Evolutionary conservation across 805 yeast species (phyloP).

Genomic region (Yarrowia sp.): DNA sequence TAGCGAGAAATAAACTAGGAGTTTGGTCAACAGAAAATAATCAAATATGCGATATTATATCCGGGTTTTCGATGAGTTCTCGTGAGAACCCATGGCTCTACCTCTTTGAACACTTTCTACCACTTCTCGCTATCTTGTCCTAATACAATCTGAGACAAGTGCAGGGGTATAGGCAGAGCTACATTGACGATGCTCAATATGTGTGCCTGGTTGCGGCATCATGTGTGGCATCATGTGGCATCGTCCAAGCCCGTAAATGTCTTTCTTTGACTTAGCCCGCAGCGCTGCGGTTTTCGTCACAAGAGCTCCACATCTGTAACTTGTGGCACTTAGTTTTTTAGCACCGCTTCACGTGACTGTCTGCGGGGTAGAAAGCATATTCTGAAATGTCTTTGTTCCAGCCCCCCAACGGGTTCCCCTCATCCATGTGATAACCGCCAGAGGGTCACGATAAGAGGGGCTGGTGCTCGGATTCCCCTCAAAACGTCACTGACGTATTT

Average conservation of each 20-base stretch:
- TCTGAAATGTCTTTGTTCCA: background rate
- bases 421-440: background rate
- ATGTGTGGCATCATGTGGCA: background rate
- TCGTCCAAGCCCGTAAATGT: too few species aligned
- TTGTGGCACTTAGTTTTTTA: background rate
- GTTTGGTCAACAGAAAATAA: too few species aligned
- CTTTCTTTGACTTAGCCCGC: too few species aligned
- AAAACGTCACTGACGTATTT: background rate
- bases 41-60: too few species aligned
- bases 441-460: background rate
- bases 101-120: background rate
- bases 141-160: slow-evolving; percentile 13
- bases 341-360: slow-evolving; percentile 2
- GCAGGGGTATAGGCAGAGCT: background rate
- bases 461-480: background rate
- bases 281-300: too few species aligned
- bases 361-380: background rate
- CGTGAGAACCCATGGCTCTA: background rate
- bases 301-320: too few species aligned
- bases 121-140: slow-evolving; percentile 3
- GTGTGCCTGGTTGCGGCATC: too few species aligned
- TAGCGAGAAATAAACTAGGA: too few species aligned
- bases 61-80: too few species aligned
- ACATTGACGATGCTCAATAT: too few species aligned
- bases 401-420: slow-evolving; percentile 20